Evolutionary conservation across 2,329 filamentous ascomycete genomes (phyloP), one percentile per base, ranked within the genome.

Genomic region (Orbilia oligospora): DNA sequence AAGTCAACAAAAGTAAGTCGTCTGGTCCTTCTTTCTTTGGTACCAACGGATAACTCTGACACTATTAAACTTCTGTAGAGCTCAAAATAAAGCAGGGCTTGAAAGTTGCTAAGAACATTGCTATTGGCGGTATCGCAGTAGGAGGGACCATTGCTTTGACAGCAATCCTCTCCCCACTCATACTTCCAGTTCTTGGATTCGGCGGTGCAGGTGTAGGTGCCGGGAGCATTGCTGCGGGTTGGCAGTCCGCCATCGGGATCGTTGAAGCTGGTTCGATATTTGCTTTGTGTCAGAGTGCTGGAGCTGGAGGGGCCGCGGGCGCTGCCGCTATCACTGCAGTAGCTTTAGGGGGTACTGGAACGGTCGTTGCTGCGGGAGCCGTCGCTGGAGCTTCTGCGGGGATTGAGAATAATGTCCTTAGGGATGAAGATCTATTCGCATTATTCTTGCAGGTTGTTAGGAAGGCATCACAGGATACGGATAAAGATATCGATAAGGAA

Each of bases 201-300:
- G 66, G 66, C 3, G 30, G 53, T 12, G 65, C 44, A 8, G 71
- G 71, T 41, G 65, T 76, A n/a, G 55, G 53, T 14, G 66, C 55
- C 14, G 66, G 66, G 3, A 65, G 46, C 5, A 38, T 71, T 5
- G 72, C 66, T 16, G 72, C 66, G 2, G 72, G 56, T 14, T 70
- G 56, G 66, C 66, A 71, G 38, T 56, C 55, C 5, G 48, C 56
- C 2, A 67, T 76, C 10, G 72, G 72, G 12, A 27, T 71, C 1
- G 58, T 71, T 16, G 66, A 70, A 51, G 72, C 72, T 0, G 72
- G 72, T 1, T 76, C 72, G 12, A 1, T 76, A 27, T 76, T 76
- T 20, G 72, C 72, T 5, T 8, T 76, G 6, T 48, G 63, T 20
- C 72, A 76, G 20, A 76, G 72, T 24, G 72, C 67, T 10, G 72